Percentiles rank a stretch among this genome's conserved stretches.
Conservation (phyloP, 768 basidiomycete genomes). For the Xerocomellus chrysenteron region DNA sequence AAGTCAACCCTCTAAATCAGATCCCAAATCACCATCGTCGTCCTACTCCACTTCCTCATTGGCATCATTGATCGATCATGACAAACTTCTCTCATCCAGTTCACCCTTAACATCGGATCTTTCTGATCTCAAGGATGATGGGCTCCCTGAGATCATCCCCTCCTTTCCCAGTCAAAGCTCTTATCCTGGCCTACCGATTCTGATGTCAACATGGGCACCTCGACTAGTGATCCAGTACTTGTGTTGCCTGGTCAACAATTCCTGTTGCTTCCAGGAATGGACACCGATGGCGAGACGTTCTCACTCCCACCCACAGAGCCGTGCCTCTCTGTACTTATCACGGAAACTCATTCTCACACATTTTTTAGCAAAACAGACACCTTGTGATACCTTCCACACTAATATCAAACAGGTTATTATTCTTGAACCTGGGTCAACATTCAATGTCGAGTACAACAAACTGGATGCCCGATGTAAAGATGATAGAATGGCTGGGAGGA, state of each 20-base stretch:
- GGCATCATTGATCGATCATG: slow-evolving; percentile 25
- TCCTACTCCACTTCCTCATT: slow-evolving; percentile 13
- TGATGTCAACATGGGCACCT: slow-evolving; percentile 24
- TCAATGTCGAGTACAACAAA: no score
- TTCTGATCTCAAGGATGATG: slow-evolving; percentile 33
- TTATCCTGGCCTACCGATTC: slow-evolving; percentile 28
- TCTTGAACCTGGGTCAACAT: no score
- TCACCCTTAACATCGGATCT: slow-evolving; percentile 36
- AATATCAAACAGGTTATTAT: no score
- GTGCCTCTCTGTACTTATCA: no score
- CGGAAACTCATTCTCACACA: no score
- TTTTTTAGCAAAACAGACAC: no score
- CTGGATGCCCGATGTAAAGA: no score
- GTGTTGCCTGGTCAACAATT: slow-evolving; percentile 25
- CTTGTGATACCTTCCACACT: no score
- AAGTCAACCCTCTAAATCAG: slow-evolving; percentile 6
- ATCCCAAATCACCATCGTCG: slow-evolving; percentile 14
- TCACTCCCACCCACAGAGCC: no score
- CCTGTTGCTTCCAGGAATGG: slow-evolving; percentile 42
- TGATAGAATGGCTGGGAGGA: no score
- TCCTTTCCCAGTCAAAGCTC: slow-evolving; percentile 31
- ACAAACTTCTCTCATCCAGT: slow-evolving; percentile 20
- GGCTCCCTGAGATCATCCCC: slow-evolving; percentile 17
- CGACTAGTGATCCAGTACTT: slow-evolving; percentile 13
- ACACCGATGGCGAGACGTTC: slow-evolving; percentile 43